Conservation (phyloP, 495 filamentous ascomycete genomes). For the Xylaria intraflava region DNA sequence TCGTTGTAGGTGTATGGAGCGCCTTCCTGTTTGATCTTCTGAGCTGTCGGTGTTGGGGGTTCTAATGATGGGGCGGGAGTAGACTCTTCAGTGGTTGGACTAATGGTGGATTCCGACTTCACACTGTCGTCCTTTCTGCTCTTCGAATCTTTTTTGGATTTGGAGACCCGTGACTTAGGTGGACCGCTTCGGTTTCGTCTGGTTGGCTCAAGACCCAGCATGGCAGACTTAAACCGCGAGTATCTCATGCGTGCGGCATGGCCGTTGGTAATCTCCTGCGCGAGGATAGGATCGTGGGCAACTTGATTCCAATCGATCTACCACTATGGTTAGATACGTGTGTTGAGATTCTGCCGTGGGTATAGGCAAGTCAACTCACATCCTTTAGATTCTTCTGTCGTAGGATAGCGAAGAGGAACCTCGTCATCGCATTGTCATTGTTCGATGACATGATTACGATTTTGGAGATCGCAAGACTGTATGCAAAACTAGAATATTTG, state of each 20-base stretch:
- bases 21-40: constrained; percentile 33
- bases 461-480: constrained; percentile 1
- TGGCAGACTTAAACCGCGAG: constrained; percentile 53
- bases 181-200: constrained; percentile 32
- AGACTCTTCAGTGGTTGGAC: constrained; percentile 8
- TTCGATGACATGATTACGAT: constrained; percentile 37
- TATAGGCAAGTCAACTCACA: constrained; percentile 37
- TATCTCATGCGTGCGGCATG: constrained; percentile 79
- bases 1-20: constrained; percentile 14
- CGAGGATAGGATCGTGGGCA: constrained; percentile 44
- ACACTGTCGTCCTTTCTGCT: constrained; percentile 24
- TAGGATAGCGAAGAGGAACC: constrained; percentile 70
- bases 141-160: constrained; percentile 35
- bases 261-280: constrained; percentile 64
- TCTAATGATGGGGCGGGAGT: constrained; percentile 3
- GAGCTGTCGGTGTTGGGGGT: constrained; percentile 9
- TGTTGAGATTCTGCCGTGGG: background rate
- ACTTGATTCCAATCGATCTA: constrained; percentile 73
- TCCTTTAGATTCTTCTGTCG: constrained; percentile 68
- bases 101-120: constrained; percentile 18
- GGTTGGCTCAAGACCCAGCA: constrained; percentile 37
- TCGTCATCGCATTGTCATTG: constrained; percentile 46
- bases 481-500: background rate
- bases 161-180: constrained; percentile 30
- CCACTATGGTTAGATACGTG: constrained; percentile 1